Base-by-base conservation (phyloP, 768 basidiomycete species). In the Boletales sp. region DNA sequence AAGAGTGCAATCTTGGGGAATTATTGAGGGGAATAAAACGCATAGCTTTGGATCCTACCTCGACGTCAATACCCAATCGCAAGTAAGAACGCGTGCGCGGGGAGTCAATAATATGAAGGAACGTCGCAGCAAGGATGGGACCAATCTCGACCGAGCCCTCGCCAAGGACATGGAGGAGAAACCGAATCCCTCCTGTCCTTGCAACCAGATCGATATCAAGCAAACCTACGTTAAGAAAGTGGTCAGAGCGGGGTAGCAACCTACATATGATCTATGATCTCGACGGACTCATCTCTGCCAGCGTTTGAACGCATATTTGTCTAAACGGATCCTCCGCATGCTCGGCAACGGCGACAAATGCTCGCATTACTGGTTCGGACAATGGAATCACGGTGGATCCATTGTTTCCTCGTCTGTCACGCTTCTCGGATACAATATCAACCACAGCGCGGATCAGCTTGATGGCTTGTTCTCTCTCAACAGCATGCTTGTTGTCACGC, bases 271-370 rank as follows among this genome's bases (percentile, higher is more conserved):
- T 34, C 47, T 31, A 42, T 24, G 32, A 40, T 34, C 47, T 34
- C 51, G 40, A 66, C 88, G 57, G 55, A 94, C 94, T 72, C 44
- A 98, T 89, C 73, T 98, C 97, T 0, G 89, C 79, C 47, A 99
- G 69, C 0, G 91, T 97, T 67, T 94, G 84, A 30, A 97, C 76
- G 40, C 86, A 90, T 43, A 92, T 81, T 1, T 79, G 74, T 50
- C 87, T 77, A 61, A 98, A 89, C 1, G 88, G 85, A 60, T 98
- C 97, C 56, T 98, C 97, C 10, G 81, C 76, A 50, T 92, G 88
- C 65, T 99, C 97, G 0, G 94, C 93, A 12, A 97, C 82, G 9
- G 94, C 90, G 36, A 97, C 82, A n/a, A 98, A 71, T 11, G 91
- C 89, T 30, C 97, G 82, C 72, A 97, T 81, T 44, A 93, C 79